Conservation (phyloP, 2,329 filamentous ascomycete genomes). For the Sclerotinia nivalis region DNA sequence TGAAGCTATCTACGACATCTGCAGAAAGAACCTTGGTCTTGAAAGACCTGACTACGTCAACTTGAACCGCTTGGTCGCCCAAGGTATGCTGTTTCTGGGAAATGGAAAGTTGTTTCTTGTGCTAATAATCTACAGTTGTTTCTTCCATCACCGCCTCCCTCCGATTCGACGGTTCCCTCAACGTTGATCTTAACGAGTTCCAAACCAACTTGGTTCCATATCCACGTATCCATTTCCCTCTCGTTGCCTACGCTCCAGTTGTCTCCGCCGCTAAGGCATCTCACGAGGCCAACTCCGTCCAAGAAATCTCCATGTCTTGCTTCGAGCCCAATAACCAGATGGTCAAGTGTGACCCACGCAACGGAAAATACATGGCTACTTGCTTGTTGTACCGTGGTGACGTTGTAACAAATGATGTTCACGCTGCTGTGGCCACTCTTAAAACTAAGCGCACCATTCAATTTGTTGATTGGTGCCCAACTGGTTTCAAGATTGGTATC, state of each 20-base stretch:
- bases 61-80: slow-evolving; percentile 65
- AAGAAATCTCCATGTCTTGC: slow-evolving; percentile 41
- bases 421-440: slow-evolving; percentile 57
- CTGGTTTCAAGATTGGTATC: slow-evolving; percentile 99
- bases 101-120: neutral
- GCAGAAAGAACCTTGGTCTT: slow-evolving; percentile 63
- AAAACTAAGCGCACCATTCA: slow-evolving; percentile 69
- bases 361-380: slow-evolving; percentile 70
- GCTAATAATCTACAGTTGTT: slow-evolving; percentile 68
- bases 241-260: slow-evolving; percentile 66
- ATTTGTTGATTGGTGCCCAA: slow-evolving; percentile 99
- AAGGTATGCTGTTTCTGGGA: slow-evolving; percentile 62
- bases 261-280: slow-evolving; percentile 60
- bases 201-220: slow-evolving; percentile 70
- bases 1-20: slow-evolving; percentile 69
- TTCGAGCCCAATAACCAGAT: slow-evolving; percentile 70
- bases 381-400: slow-evolving; percentile 67
- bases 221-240: slow-evolving; percentile 66
- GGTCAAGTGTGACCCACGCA: slow-evolving; percentile 64
- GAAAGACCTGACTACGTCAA: slow-evolving; percentile 64
- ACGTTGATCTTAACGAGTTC: slow-evolving; percentile 69
- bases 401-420: slow-evolving; percentile 63
- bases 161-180: slow-evolving; percentile 65
- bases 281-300: slow-evolving; percentile 49
- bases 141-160: slow-evolving; percentile 66